Base-by-base conservation (phyloP, 148 eudicot genomes). In the Talinum fruticosum region DNA sequence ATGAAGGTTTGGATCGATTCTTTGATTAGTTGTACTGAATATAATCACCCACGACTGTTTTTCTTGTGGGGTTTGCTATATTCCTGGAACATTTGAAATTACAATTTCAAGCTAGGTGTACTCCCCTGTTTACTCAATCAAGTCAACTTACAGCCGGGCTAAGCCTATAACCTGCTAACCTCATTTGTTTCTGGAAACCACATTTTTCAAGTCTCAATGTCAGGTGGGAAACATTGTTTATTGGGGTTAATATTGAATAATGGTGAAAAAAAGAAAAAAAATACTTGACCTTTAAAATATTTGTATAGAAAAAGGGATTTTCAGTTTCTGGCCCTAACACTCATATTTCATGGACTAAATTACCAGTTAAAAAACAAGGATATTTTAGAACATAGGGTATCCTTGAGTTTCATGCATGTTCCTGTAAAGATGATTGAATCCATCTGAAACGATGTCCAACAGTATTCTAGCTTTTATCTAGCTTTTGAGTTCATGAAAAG, bases 1-100 rank as follows among this genome's bases (percentile, higher is more conserved):
- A 62, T 85, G 66, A 96, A 96, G 99, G 99, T 96, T 76, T 70
- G 81, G 47, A 84, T 75, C 72, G 51, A 68, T 61, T 65, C 35
- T 45, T 73, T 79, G 49, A 73, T 33, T 44, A 21, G 5, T 74
- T 30, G 72, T 61, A 32, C 36, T 35, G 47, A 18, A 44, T 72
- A 34, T n/a, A n/a, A n/a, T 34, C 21, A 57, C 34, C n/a, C 5
- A 57, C 26, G n/a, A n/a, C 1, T 57, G 23, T 57, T 18, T 47
- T 41, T 29, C 54, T 62, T 28, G 23, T 57, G 28, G 12, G 64
- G n/a, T 19, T 54, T 23, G 2, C 64, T 57, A 23, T 57, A 57
- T 54, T 26, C 64, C 44, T 28, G 38, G 44, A 19, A 37, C 38
- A 45, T 66, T 35, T 44, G 19, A 65, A 44, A n/a, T 66, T 65